Evolutionary conservation across 2,329 filamentous ascomycete species (phyloP).

Genomic region (Teratosphaeria epicoccoides): DNA sequence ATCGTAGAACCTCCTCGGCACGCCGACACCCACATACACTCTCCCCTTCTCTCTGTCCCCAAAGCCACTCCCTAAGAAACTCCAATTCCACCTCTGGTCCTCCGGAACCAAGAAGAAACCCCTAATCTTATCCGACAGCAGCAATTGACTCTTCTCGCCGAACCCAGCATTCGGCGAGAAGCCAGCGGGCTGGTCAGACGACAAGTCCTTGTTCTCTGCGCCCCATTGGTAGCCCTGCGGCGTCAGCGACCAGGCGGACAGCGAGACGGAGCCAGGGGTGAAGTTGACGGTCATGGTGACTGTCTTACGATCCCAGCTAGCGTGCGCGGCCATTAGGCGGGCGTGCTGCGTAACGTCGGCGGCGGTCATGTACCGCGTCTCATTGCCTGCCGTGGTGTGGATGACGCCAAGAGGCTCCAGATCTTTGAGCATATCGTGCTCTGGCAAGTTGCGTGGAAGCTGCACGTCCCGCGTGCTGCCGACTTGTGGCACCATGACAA

Average conservation of each 20-base stretch:
- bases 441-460: constrained; percentile 76
- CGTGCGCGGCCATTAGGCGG: constrained; percentile 74
- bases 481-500: constrained; percentile 95
- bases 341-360: constrained; percentile 91
- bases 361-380: constrained; percentile 92
- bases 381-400: constrained; percentile 89
- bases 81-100: constrained; percentile 89
- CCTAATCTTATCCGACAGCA: constrained; percentile 84
- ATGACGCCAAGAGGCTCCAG: constrained; percentile 91
- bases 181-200: constrained; percentile 85
- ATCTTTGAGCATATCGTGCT: constrained; percentile 77
- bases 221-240: constrained; percentile 95
- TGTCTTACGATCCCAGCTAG: constrained; percentile 76
- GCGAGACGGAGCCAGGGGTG: constrained; percentile 88
- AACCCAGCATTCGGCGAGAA: constrained; percentile 67
- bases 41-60: constrained; percentile 71
- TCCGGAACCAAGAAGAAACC: constrained; percentile 96
- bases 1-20: constrained; percentile 77
- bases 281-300: constrained; percentile 93
- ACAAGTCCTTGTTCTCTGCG: constrained; percentile 83
- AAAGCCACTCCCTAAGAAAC: constrained; percentile 90
- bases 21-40: constrained; percentile 87
- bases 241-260: constrained; percentile 87
- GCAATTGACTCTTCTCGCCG: constrained; percentile 88
- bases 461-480: constrained; percentile 87